Conservation (phyloP, 2,329 filamentous ascomycete species). For the Kalmusia sp. region DNA sequence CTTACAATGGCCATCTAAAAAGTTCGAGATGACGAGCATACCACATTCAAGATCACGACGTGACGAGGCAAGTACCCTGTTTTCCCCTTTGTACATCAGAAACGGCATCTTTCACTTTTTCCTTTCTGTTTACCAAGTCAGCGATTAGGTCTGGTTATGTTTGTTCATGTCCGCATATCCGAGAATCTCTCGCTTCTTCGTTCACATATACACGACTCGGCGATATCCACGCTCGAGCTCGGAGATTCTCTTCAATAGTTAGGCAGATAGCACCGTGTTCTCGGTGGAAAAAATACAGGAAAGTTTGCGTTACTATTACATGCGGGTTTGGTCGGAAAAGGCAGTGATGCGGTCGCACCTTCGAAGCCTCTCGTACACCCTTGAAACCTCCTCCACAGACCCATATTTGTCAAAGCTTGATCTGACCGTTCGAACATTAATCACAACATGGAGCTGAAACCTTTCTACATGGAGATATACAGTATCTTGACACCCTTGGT, state of each 20-base stretch:
- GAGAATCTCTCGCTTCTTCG: not conserved
- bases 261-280: constrained; percentile 10
- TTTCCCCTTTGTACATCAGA: constrained; percentile 30
- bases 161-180: not conserved
- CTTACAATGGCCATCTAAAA: constrained; percentile 27
- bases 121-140: not conserved
- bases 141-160: not conserved
- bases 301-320: not conserved
- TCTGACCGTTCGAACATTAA: not conserved
- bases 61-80: constrained; percentile 21
- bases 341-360: not conserved
- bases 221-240: constrained; percentile 1
- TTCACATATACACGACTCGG: constrained; percentile 1
- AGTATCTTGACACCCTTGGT: too few relatives aligned
- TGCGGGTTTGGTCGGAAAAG: not conserved
- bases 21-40: constrained; percentile 39
- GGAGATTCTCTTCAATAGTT: not conserved
- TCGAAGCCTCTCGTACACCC: not conserved
- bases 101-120: not conserved
- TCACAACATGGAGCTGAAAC: not conserved
- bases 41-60: constrained; percentile 32
- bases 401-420: constrained; percentile 2
- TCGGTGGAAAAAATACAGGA: constrained; percentile 1
- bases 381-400: not conserved
- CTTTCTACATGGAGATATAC: too few relatives aligned